Percentiles rank a stretch among this genome's conserved stretches.
phyloP scores from a whole-genome alignment of 1,139 yeast species.

The Hansenula lynferdii region DNA sequence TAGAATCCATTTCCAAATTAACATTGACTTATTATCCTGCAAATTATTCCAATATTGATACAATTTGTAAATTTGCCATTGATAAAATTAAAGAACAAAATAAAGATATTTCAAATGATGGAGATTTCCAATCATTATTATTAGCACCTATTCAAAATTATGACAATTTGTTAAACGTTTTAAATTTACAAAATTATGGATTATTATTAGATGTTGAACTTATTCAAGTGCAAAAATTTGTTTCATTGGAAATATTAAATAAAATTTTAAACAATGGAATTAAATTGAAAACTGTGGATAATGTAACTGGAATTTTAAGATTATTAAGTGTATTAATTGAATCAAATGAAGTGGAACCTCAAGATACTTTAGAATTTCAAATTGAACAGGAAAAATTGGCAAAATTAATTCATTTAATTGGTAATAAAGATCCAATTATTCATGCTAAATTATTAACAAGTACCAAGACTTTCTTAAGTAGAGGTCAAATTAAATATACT shows the following conservation, averaged over 20 bases:
- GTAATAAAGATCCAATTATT: slow-evolving; percentile 42
- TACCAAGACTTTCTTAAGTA: slow-evolving; percentile 51
- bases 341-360: slow-evolving; percentile 6
- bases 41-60: slow-evolving; percentile 55
- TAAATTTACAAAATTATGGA: slow-evolving; percentile 13
- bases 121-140: slow-evolving; percentile 51
- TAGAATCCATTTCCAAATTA: slow-evolving; percentile 61
- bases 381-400: slow-evolving; percentile 65
- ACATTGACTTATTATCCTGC: slow-evolving; percentile 66
- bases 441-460: slow-evolving; percentile 54
- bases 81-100: slow-evolving; percentile 34
- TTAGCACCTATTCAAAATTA: slow-evolving; percentile 47
- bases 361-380: slow-evolving; percentile 13
- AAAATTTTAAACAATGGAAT: slow-evolving; percentile 17
- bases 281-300: slow-evolving; percentile 18
- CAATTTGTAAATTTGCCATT: slow-evolving; percentile 54
- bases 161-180: slow-evolving; percentile 16
- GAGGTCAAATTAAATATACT: slow-evolving; percentile 57
- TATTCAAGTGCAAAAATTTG: slow-evolving; percentile 17
- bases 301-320: slow-evolving; percentile 21
- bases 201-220: slow-evolving; percentile 21
- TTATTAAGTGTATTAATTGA: slow-evolving; percentile 18
- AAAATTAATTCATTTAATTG: slow-evolving; percentile 61
- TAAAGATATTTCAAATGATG: slow-evolving; percentile 29
- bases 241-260: slow-evolving; percentile 21